Percentiles rank a stretch among this genome's conserved stretches.
Conservation (phyloP, 2,329 filamentous ascomycete genomes). For the Aspergillus awamori region DNA sequence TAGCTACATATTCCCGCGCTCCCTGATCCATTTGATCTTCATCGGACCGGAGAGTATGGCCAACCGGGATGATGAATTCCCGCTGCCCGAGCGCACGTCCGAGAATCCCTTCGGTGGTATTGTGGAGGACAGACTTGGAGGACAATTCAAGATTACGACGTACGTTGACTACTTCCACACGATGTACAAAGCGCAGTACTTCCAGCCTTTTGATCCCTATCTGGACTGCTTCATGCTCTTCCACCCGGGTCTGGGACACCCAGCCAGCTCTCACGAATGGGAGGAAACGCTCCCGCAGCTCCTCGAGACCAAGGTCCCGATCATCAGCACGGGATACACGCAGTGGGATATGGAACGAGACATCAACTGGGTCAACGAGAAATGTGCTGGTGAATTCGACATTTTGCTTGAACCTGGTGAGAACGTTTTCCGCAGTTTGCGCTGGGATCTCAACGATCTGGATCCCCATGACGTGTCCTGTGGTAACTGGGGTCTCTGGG, state of each 20-base stretch:
- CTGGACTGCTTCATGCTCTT: constrained; percentile 98
- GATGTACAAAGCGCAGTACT: constrained; percentile 85
- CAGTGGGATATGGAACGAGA: constrained; percentile 93
- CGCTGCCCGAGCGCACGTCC: constrained; percentile 80
- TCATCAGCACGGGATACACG: constrained; percentile 94
- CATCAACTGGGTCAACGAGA: constrained; percentile 84
- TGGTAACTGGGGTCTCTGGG: constrained; percentile 97
- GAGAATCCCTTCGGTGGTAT: constrained; percentile 91
- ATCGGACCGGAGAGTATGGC: constrained; percentile 96
- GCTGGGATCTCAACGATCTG: constrained; percentile 96
- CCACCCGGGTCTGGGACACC: constrained; percentile 94
- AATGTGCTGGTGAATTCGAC: constrained; percentile 87
- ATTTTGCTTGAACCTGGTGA: constrained; percentile 88
- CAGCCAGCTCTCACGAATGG: constrained; percentile 93
- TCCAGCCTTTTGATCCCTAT: constrained; percentile 94
- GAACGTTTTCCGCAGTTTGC: constrained; percentile 88
- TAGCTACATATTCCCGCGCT: constrained; percentile 89
- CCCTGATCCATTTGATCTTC: constrained; percentile 88
- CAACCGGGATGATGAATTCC: constrained; percentile 90
- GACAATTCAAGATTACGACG: constrained; percentile 93
- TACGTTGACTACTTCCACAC: constrained; percentile 99
- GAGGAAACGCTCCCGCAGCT: constrained; percentile 84
- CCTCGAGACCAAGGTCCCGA: constrained; percentile 91
- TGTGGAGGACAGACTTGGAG: constrained; percentile 85
- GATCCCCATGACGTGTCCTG: constrained; percentile 93